Conservation (phyloP, 192 early-diverging fungal genomes). For the Neocallimastix lanati region DNA sequence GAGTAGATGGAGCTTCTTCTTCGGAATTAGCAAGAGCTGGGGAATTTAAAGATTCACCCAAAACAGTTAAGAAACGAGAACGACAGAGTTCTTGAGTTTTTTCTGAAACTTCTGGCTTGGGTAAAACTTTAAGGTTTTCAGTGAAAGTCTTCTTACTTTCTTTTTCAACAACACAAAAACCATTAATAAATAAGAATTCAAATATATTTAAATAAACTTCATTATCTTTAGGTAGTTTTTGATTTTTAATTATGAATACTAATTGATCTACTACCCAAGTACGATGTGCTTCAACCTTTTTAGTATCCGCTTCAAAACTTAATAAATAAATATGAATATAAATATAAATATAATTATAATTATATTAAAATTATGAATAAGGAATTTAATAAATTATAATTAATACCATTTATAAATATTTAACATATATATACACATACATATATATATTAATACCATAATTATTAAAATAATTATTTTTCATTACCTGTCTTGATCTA, state of each 20-base stretch:
- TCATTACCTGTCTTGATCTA: slow-evolving; percentile 16
- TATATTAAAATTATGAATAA: not conserved
- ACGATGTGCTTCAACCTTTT: slow-evolving; percentile 31
- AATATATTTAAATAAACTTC: slow-evolving; percentile 47
- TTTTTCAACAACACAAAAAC: slow-evolving; percentile 45
- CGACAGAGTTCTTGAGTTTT: slow-evolving; percentile 39
- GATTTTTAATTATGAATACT: slow-evolving; percentile 47
- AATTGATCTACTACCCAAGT: slow-evolving; percentile 73
- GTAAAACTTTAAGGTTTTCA: slow-evolving; percentile 8
- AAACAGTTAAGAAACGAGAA: slow-evolving; percentile 34
- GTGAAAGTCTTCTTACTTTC: slow-evolving; percentile 17
- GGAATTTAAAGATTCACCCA: slow-evolving; percentile 29
- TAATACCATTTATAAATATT: too few species aligned
- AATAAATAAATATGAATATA: not conserved
- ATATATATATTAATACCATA: too few species aligned
- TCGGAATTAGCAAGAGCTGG: not conserved
- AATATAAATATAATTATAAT: not conserved
- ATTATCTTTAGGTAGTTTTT: slow-evolving; percentile 57
- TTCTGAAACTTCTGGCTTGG: slow-evolving; percentile 33
- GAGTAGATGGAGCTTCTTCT: not conserved
- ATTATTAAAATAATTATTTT: not conserved
- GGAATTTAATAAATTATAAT: too few species aligned
- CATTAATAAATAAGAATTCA: slow-evolving; percentile 49
- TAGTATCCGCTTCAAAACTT: slow-evolving; percentile 2
- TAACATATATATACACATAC: too few species aligned